These are phyloP conservation scores for Torulaspora indica DNA, from an alignment of 805 yeast species.

Conservation along the genomic window DNA sequence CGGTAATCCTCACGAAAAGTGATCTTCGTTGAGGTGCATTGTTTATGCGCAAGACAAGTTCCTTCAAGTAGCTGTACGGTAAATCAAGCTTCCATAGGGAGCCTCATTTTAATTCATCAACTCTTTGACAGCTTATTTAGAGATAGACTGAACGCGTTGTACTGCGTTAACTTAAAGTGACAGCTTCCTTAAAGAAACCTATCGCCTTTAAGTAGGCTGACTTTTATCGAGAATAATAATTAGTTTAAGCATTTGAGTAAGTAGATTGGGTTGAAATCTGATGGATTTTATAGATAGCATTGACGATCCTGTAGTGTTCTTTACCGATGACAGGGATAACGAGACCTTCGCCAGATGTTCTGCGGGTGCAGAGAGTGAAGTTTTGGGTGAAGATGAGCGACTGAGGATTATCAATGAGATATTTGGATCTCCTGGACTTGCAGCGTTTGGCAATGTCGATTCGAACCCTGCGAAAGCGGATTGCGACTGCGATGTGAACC, in stretches of 20 bases:
- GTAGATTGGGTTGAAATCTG: not conserved
- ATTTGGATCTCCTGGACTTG: slow-evolving; percentile 3
- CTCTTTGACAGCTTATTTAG: not conserved
- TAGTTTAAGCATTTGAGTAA: not conserved
- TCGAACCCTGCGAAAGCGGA: not conserved
- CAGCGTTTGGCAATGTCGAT: not conserved
- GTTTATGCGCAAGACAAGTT: slow-evolving; percentile 1
- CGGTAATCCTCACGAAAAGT: not conserved
- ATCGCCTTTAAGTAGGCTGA: too few relatives aligned
- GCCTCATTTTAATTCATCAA: slow-evolving; percentile 1
- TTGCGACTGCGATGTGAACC: not conserved
- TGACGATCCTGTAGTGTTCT: slow-evolving; percentile 2
- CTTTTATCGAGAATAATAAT: too few relatives aligned
- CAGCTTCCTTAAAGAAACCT: not conserved
- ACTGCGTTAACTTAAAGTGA: not conserved
- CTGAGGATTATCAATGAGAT: slow-evolving; percentile 4
- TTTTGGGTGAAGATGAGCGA: slow-evolving; percentile 2
- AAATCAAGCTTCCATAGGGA: not conserved
- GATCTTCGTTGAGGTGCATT: slow-evolving; percentile 3
- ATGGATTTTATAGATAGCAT: not conserved
- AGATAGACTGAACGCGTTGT: slow-evolving; percentile 1
- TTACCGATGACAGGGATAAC: slow-evolving; percentile 1
- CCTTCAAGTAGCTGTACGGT: slow-evolving; percentile 4
- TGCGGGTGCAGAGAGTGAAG: not conserved
- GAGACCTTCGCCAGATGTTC: slow-evolving; percentile 2